A percentile compares a stretch with the other conserved stretches of the same genome.
phyloP scores from a whole-genome alignment of 306 rosid genomes.

The Ochetophila trinervis region DNA sequence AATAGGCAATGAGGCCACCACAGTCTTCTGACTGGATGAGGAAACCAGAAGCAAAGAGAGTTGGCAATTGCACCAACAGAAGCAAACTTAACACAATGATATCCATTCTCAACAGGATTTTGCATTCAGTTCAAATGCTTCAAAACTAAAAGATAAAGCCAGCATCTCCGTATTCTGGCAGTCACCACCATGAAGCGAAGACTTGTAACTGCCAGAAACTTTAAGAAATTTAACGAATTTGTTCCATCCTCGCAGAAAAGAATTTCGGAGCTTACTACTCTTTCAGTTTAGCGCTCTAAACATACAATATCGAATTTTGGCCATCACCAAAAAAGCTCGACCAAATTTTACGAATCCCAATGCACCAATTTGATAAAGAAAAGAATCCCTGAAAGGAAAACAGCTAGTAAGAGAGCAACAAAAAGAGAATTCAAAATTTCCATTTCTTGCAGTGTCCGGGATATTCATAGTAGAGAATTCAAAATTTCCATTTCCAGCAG shows the following conservation, averaged over 20 bases:
- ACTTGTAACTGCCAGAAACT: slow-evolving; percentile 9
- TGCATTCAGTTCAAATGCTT: slow-evolving; percentile 22
- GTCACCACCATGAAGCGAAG: slow-evolving; percentile 15
- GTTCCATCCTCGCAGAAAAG: background rate
- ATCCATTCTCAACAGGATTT: slow-evolving; percentile 42
- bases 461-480: background rate
- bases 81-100: slow-evolving; percentile 32
- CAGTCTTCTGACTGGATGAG: slow-evolving; percentile 45
- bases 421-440: background rate
- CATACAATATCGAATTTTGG: slow-evolving; percentile 3
- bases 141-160: slow-evolving; percentile 16
- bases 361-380: slow-evolving; percentile 28
- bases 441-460: slow-evolving; percentile 19
- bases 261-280: slow-evolving; percentile 15
- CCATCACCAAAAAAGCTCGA: background rate
- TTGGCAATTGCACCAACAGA: slow-evolving; percentile 44
- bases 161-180: slow-evolving; percentile 30
- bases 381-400: background rate
- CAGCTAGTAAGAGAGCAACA: background rate
- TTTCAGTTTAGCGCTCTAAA: slow-evolving; percentile 13
- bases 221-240: slow-evolving; percentile 23
- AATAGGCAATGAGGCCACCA: slow-evolving; percentile 46
- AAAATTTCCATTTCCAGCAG: slow-evolving; percentile 15
- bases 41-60: slow-evolving; percentile 44
- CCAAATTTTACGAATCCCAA: slow-evolving; percentile 26